A percentile compares a stretch with the other conserved stretches of the same genome.
Conservation (phyloP, 306 rosid genomes). For the Quercus variabilis region DNA sequence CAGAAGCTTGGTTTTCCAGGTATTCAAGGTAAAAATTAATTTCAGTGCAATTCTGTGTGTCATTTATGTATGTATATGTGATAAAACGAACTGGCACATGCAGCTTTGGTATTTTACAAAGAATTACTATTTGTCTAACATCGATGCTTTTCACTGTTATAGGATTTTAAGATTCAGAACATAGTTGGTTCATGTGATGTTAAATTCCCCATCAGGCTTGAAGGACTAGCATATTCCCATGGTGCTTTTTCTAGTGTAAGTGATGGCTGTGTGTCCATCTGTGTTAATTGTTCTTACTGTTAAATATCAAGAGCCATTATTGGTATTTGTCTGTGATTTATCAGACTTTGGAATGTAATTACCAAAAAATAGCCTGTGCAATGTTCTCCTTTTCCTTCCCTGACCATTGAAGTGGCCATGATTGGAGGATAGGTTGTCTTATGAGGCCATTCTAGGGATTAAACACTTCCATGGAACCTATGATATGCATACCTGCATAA, state of each 20-base stretch:
- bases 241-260: conserved; percentile 91
- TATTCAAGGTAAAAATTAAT: conserved; percentile 57
- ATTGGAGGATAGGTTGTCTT: background rate
- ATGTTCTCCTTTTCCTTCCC: background rate
- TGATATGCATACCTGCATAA: background rate
- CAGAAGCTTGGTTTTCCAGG: conserved; percentile 91
- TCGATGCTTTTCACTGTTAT: background rate
- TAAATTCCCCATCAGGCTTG: conserved; percentile 80
- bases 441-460: background rate
- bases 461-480: background rate
- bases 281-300: background rate
- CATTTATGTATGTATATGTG: too few relatives aligned
- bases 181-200: conserved; percentile 93
- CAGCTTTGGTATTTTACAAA: background rate
- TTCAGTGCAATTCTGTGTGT: background rate
- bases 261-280: background rate
- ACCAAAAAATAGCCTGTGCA: background rate
- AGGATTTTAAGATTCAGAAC: conserved; percentile 91
- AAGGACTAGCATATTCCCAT: conserved; percentile 88
- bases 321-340: background rate
- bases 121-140: background rate
- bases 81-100: background rate
- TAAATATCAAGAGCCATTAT: background rate
- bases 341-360: background rate
- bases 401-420: background rate